phyloP scores from a whole-genome alignment of 2,329 filamentous ascomycete species.

The Phialophora tarda region DNA sequence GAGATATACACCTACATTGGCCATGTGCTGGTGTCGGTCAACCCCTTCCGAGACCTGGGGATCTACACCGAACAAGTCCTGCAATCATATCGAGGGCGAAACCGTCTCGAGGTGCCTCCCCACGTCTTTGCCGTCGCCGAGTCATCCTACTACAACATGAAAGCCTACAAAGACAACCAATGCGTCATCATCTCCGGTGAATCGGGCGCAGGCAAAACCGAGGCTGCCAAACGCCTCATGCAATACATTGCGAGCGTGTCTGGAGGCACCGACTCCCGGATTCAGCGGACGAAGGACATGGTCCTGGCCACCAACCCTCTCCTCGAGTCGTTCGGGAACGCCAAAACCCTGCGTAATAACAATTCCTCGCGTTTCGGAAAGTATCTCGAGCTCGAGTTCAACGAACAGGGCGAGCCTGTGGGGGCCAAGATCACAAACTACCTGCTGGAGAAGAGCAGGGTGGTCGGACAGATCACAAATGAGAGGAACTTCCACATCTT shows the following conservation, averaged over 20 bases:
- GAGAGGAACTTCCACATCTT: conserved; percentile 99
- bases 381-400: conserved; percentile 97
- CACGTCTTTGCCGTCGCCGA: conserved; percentile 98
- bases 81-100: conserved; percentile 94
- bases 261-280: conserved; percentile 79
- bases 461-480: conserved; percentile 91
- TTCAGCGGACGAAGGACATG: conserved; percentile 99
- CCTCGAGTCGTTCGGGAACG: conserved; percentile 96
- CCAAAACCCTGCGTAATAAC: conserved; percentile 97
- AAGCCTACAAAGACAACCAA: conserved; percentile 98
- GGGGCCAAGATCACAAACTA: conserved; percentile 99
- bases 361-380: conserved; percentile 99
- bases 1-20: conserved; percentile 99
- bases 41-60: conserved; percentile 94
- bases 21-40: conserved; percentile 98
- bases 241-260: conserved; percentile 99
- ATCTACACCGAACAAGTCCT: conserved; percentile 97
- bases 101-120: conserved; percentile 87
- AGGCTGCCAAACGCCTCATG: conserved; percentile 98
- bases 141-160: conserved; percentile 99
- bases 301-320: conserved; percentile 96
- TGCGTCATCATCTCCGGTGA: conserved; percentile 99
- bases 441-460: conserved; percentile 90
- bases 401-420: conserved; percentile 84
- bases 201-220: conserved; percentile 97